Base-by-base conservation (phyloP, 352 stramenopile genomes). In the Salisapilia sapeloensis region DNA sequence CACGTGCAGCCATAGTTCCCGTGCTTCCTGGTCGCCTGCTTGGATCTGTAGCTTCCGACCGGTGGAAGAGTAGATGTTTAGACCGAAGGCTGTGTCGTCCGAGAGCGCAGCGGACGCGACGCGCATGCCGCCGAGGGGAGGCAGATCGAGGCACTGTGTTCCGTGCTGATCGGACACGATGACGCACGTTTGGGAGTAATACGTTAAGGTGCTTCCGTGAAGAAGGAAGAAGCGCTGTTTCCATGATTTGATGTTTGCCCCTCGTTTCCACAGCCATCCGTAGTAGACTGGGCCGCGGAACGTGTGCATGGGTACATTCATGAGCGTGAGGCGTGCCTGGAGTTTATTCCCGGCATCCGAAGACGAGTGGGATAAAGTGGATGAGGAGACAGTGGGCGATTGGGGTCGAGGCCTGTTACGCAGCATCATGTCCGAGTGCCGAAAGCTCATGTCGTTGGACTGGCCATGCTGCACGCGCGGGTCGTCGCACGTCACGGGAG, bases 151-250 rank as follows among this genome's bases (percentile, higher is more conserved):
- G 23, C 57, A 77, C 13, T 64, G 60, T 8, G 56, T 75, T 14
- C 65, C 65, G 14, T 72, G 28, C 12, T 60, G 34, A 27, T 72
- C 62, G 24, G 57, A 72, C 13, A 48, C 46, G 33, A 82, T 74
- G 21, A 82, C 60, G 37, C 66, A 82, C 36, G 47, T 60, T 42
- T 82, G 66, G 20, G 49, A 63, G 41, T 82, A 79, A 48, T 82
- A 82, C 24, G 66, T 79, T 27, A 82, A 47, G 13, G 60, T 58
- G 35, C 46, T 53, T 16, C 66, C 66, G 36, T 82, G 56, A 12
- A 82, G 46, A 38, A 82, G 34, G 35, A 82, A 82, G 34, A 79
- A 82, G 28, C 66, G 66, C 50, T 79, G 76, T 44, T 82, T 82
- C 66, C 66, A 82, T 32, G 66, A 79, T 48, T 78, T 78, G 35